Evolutionary conservation across 495 filamentous ascomycete genomes (phyloP).

Genomic region (Cetradonia linearis): DNA sequence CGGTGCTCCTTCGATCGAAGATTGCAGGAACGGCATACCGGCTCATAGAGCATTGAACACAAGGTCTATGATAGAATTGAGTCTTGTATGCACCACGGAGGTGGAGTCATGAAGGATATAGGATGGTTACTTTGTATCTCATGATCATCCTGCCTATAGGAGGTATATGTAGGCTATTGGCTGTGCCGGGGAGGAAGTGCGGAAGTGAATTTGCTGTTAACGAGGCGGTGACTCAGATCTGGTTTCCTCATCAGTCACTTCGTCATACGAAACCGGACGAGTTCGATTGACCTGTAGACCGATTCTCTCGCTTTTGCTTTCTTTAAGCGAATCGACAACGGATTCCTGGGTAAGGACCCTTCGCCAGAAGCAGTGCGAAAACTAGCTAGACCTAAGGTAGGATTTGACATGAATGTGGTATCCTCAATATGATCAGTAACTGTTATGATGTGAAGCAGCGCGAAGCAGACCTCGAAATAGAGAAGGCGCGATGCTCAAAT

Average conservation of each 20-base stretch:
- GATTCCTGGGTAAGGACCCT: not conserved
- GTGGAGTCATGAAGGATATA: not conserved
- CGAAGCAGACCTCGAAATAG: not conserved
- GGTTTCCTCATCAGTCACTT: not conserved
- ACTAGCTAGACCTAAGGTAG: not conserved
- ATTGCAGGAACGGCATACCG: conserved; percentile 8
- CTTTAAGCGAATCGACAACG: too few species aligned
- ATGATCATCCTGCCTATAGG: not conserved
- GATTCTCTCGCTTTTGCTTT: not conserved
- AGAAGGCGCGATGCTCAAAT: not conserved
- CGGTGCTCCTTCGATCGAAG: conserved; percentile 12
- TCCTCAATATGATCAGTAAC: too few species aligned
- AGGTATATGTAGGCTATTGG: not conserved
- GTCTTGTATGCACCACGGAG: not conserved
- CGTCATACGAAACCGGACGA: not conserved
- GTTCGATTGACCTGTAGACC: not conserved
- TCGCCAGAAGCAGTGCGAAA: not conserved
- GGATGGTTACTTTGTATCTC: not conserved
- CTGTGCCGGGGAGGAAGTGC: not conserved
- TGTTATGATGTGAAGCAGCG: not conserved
- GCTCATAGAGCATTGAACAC: not conserved
- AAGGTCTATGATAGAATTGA: not conserved
- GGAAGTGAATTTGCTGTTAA: not conserved
- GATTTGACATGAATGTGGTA: not conserved
- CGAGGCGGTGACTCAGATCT: not conserved